A percentile compares a stretch with the other conserved stretches of the same genome.
Evolutionary conservation across 805 yeast species (phyloP).

Genomic region (Kregervanrija fluxuum): DNA sequence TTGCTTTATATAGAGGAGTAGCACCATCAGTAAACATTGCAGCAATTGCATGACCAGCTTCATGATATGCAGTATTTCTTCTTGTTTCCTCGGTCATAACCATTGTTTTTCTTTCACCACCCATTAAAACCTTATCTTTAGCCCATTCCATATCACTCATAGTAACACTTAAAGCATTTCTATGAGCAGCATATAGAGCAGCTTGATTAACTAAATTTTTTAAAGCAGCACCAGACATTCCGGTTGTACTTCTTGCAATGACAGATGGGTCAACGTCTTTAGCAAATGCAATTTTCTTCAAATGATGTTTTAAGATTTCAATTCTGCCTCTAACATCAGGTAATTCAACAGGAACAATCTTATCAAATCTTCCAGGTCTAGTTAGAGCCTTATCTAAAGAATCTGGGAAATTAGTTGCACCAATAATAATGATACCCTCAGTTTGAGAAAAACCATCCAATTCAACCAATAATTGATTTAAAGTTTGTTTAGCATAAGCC

Average conservation of each 20-base stretch:
- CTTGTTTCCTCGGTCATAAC: constrained; percentile 94
- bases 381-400: constrained; percentile 94
- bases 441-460: constrained; percentile 92
- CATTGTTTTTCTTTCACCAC: constrained; percentile 97
- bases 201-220: constrained; percentile 97
- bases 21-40: constrained; percentile 94
- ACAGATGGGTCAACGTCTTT: constrained; percentile 81
- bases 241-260: constrained; percentile 96
- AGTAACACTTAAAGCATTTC: constrained; percentile 82
- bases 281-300: constrained; percentile 82
- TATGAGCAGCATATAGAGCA: constrained; percentile 92
- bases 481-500: constrained; percentile 95
- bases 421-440: constrained; percentile 89
- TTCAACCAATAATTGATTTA: constrained; percentile 92
- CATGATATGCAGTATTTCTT: constrained; percentile 93
- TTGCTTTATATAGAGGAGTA: constrained; percentile 92
- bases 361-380: constrained; percentile 97
- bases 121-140: constrained; percentile 94
- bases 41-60: constrained; percentile 99
- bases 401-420: constrained; percentile 98
- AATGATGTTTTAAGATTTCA: constrained; percentile 84
- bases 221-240: constrained; percentile 95
- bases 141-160: constrained; percentile 98
- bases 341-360: constrained; percentile 86
- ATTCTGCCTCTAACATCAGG: constrained; percentile 98